A percentile compares a stretch with the other conserved stretches of the same genome.
phyloP scores from a whole-genome alignment of 176 grass and related monocot genomes.

The Triticum dicoccoides region DNA sequence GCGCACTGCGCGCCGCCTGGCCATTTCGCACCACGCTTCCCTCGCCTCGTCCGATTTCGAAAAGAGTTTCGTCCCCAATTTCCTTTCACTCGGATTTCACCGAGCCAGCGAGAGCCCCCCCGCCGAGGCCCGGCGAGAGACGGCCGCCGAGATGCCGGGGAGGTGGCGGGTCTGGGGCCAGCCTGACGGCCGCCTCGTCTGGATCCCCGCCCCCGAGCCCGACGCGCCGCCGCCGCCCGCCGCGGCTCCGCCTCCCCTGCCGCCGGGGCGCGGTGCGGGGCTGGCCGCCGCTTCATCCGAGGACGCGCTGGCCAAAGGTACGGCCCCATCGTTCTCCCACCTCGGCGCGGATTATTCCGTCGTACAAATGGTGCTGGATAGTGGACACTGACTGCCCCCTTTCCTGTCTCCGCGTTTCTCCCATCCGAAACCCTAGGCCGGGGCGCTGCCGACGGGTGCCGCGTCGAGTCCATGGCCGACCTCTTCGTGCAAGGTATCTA shows the following conservation, averaged over 20 bases:
- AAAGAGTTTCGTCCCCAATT: neutral
- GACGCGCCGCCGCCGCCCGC: neutral
- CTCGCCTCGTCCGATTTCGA: neutral
- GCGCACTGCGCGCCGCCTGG: neutral
- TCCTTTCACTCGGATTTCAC: neutral
- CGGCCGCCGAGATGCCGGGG: neutral
- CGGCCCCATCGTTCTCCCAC: neutral
- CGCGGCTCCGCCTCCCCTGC: neutral
- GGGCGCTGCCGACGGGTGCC: neutral
- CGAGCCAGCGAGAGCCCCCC: neutral
- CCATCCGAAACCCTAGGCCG: constrained; percentile 26
- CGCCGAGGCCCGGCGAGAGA: neutral
- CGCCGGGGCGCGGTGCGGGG: neutral
- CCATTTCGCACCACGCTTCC: neutral
- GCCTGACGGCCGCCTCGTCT: constrained; percentile 40
- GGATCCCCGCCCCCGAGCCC: constrained; percentile 24
- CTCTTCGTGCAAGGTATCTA: constrained; percentile 27
- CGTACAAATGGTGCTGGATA: neutral
- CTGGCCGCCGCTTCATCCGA: neutral
- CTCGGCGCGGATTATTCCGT: neutral
- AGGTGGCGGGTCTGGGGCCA: constrained; percentile 41
- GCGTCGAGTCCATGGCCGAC: constrained; percentile 34
- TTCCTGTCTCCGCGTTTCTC: neutral
- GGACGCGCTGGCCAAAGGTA: neutral
- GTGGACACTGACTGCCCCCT: neutral